Percentiles rank a stretch among this genome's conserved stretches.
phyloP scores from a whole-genome alignment of 345 rosid genomes.

The Rhizophora mangle region DNA sequence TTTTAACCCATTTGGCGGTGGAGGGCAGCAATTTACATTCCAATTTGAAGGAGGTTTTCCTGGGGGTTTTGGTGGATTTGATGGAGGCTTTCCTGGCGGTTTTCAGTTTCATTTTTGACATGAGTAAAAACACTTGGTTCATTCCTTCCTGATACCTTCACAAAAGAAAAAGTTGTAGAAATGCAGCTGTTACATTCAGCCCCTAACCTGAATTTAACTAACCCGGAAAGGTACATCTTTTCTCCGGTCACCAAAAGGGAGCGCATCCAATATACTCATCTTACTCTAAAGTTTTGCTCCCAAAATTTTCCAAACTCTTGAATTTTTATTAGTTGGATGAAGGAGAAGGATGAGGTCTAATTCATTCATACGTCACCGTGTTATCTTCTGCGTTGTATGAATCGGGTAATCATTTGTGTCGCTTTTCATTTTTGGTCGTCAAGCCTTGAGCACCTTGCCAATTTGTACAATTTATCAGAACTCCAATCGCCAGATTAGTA shows the following conservation, averaged over 20 bases:
- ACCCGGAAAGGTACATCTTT: constrained; percentile 6
- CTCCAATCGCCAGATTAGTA: no score
- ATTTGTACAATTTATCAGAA: no score
- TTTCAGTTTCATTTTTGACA: constrained; percentile 64
- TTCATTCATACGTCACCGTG: background rate
- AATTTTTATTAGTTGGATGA: constrained; percentile 13
- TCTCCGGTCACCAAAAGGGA: constrained; percentile 1
- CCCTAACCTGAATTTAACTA: constrained; percentile 15
- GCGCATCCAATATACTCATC: background rate
- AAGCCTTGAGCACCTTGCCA: no score
- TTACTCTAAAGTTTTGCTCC: constrained; percentile 13
- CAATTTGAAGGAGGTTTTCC: constrained; percentile 92
- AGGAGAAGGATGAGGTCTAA: constrained; percentile 1
- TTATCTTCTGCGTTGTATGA: background rate
- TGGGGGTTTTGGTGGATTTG: constrained; percentile 67
- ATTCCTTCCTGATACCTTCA: background rate
- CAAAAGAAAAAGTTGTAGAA: background rate
- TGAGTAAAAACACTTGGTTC: background rate
- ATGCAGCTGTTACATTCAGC: background rate
- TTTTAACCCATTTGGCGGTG: constrained; percentile 80
- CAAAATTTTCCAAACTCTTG: background rate
- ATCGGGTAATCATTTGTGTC: no score
- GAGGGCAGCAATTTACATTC: constrained; percentile 75
- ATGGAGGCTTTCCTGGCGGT: constrained; percentile 63
- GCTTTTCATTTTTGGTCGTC: no score